These are phyloP conservation scores for Nyssa sinensis DNA, from an alignment of 148 eudicot genomes.

Conservation along the genomic window DNA sequence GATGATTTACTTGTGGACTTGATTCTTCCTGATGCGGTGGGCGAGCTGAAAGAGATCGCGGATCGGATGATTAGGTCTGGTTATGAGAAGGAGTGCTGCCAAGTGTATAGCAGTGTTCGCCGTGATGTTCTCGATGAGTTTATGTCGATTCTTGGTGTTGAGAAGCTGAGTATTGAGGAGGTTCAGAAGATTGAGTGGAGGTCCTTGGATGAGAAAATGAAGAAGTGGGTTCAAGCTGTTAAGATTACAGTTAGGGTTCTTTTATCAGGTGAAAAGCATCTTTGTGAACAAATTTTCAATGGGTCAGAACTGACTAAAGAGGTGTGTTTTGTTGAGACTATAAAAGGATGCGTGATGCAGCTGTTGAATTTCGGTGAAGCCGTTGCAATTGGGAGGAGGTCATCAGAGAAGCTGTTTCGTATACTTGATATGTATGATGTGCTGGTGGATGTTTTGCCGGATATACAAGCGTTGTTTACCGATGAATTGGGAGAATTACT, in stretches of 20 bases:
- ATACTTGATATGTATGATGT: constrained; percentile 92
- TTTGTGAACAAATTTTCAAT: constrained; percentile 69
- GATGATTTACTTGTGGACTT: not conserved
- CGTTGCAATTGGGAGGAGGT: constrained; percentile 64
- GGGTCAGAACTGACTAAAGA: constrained; percentile 63
- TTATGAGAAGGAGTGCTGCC: constrained; percentile 90
- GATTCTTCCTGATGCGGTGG: constrained; percentile 39
- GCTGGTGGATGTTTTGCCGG: constrained; percentile 50
- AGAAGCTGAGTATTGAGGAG: constrained; percentile 80
- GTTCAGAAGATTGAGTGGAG: constrained; percentile 81
- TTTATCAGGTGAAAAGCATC: constrained; percentile 55
- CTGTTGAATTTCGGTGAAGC: constrained; percentile 87
- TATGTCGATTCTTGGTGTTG: constrained; percentile 57
- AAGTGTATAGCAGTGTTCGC: constrained; percentile 64
- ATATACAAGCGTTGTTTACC: constrained; percentile 52
- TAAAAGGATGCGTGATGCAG: constrained; percentile 74
- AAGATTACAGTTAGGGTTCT: constrained; percentile 65
- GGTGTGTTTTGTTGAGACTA: constrained; percentile 75
- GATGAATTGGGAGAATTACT: constrained; percentile 66
- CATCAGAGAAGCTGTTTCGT: constrained; percentile 79
- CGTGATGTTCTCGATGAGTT: constrained; percentile 70
- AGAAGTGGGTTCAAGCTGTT: constrained; percentile 71
- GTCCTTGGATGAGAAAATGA: constrained; percentile 73
- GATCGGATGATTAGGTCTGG: constrained; percentile 79
- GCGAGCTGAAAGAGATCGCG: constrained; percentile 64